These are phyloP conservation scores for Monosporascus sp. DNA, from an alignment of 2,329 filamentous ascomycete species.

Conservation along the genomic window DNA sequence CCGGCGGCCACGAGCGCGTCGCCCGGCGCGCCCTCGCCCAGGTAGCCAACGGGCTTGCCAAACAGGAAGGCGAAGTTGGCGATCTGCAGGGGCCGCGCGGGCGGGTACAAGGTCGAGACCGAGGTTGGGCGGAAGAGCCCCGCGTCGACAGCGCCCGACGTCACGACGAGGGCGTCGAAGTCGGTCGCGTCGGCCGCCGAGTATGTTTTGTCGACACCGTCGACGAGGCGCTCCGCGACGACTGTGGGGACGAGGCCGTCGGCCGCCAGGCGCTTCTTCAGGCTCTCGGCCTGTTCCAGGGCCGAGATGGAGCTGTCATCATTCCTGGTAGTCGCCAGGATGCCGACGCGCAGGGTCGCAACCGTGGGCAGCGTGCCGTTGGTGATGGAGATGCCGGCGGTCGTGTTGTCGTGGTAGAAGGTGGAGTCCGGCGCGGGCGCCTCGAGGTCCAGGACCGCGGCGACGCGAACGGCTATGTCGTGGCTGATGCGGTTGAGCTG, in stretches of 20 bases:
- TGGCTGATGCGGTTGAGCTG: slow-evolving; percentile 66
- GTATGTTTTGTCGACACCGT: slow-evolving; percentile 59
- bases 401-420: slow-evolving; percentile 66
- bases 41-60: slow-evolving; percentile 62
- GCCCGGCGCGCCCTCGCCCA: slow-evolving; percentile 36
- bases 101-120: slow-evolving; percentile 54
- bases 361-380: slow-evolving; percentile 52
- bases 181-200: slow-evolving; percentile 55
- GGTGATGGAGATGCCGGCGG: slow-evolving; percentile 54
- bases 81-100: slow-evolving; percentile 58
- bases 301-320: slow-evolving; percentile 18
- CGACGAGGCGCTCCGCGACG: slow-evolving; percentile 52
- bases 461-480: slow-evolving; percentile 61
- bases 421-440: slow-evolving; percentile 54
- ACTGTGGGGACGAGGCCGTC: slow-evolving; percentile 52
- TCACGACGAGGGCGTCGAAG: slow-evolving; percentile 60
- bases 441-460: slow-evolving; percentile 51
- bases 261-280: slow-evolving; percentile 44
- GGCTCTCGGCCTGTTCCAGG: slow-evolving; percentile 39
- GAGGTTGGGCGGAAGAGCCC: slow-evolving; percentile 40
- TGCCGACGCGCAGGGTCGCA: slow-evolving; percentile 57
- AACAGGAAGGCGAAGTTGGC: slow-evolving; percentile 58
- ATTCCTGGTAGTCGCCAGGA: slow-evolving; percentile 46
- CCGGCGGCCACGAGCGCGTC: slow-evolving; percentile 34
- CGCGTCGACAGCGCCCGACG: slow-evolving; percentile 41